Conservation (phyloP, 179 eudicot genomes). For the Heliamphora pulchella region DNA sequence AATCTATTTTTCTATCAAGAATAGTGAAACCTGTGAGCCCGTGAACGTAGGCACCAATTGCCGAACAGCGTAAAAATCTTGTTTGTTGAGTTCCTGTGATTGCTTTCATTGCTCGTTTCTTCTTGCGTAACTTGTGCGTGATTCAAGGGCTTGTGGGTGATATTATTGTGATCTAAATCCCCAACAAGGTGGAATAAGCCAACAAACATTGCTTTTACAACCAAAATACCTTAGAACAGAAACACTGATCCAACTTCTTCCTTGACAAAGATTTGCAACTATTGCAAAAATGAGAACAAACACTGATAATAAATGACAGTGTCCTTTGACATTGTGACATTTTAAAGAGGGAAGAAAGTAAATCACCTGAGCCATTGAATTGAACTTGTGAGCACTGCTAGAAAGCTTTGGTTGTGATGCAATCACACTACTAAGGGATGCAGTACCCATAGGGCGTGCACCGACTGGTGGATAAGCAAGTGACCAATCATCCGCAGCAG, state of each 20-base stretch:
- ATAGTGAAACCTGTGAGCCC: too few species aligned
- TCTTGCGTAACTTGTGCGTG: too few species aligned
- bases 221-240: neutral
- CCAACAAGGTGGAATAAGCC: neutral
- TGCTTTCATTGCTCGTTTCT: too few species aligned
- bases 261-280: neutral
- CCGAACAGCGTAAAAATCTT: too few species aligned
- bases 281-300: neutral
- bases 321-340: neutral
- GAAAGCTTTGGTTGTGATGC: slow-evolving; percentile 82
- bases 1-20: too few species aligned
- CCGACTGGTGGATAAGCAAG: slow-evolving; percentile 50
- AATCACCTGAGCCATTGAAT: slow-evolving; percentile 84
- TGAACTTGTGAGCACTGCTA: slow-evolving; percentile 93
- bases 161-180: too few species aligned
- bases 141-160: too few species aligned
- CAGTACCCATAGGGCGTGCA: slow-evolving; percentile 44
- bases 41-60: too few species aligned
- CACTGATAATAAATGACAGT: neutral
- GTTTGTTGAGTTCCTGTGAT: too few species aligned
- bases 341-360: neutral
- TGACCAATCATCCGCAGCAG: slow-evolving; percentile 98
- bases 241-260: neutral
- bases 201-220: neutral
- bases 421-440: slow-evolving; percentile 32